Evolutionary conservation across 1,284 basidiomycete genomes (phyloP), one percentile per base, ranked within the genome.

Genomic region (Heterobasidion annosum): DNA sequence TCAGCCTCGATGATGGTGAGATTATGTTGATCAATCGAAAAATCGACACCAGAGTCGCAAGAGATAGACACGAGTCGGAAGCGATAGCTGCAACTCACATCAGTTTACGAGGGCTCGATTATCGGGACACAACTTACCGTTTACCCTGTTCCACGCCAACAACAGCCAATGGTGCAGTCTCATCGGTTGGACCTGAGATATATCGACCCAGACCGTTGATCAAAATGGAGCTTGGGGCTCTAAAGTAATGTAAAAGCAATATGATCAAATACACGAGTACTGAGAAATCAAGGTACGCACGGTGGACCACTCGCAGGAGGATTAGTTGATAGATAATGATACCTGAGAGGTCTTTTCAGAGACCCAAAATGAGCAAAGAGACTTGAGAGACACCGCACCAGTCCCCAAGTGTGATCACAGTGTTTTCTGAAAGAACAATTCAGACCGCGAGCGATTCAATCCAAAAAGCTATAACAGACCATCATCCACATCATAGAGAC

Each of bases 1-100:
- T 82, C 81, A 1, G 68, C 71, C 59, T 82, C 80, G 58, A 82
- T 82, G 53, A 82, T 64, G 3, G 67, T 72, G 58, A 79, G 64
- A 16, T 67, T 66, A 60, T 80, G 78, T 25, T 67, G 66, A 56
- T 78, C 76, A 56, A 80, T 71, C 8, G 74, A 73, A 61, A 77
- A 72, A 1, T 62, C 64, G 61, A 67, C 76, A n/a, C 53, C 60
- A 8, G 65, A 62, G 15, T 65, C 58, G 56, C 69, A 73, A 13
- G 67, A 65, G n/a, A 61, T 64, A n/a, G 61, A 56, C 16, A 75
- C 54, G 3, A 75, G 15, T n/a, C 69, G 64, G 59, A 70, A 64
- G 37, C 66, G 65, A 61, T 73, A 74, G 43, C 69, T 59, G 15
- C 8, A 8, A 45, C 1, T 25, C 25, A 25, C 25, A 25, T 25